These are phyloP conservation scores for Phialophora verrucosa DNA, from an alignment of 2,329 filamentous ascomycete genomes.

Conservation along the genomic window DNA sequence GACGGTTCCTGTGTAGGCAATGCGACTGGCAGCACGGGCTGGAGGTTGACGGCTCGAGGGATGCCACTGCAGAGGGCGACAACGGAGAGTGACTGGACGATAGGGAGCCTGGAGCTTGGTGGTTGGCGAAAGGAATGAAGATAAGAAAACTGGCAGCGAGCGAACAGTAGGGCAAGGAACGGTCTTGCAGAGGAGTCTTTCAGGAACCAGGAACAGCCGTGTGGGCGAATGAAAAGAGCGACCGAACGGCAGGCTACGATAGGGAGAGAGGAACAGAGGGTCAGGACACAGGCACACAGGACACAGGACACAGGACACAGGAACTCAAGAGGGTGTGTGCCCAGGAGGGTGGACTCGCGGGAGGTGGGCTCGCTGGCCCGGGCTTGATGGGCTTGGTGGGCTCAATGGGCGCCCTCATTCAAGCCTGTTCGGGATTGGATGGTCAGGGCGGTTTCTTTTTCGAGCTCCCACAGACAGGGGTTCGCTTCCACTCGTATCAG, in stretches of 20 bases:
- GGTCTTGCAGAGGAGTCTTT: slow-evolving; percentile 20
- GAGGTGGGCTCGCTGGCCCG: neutral
- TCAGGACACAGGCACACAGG: neutral
- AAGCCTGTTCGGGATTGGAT: slow-evolving; percentile 6
- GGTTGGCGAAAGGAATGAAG: slow-evolving; percentile 27
- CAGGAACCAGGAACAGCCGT: slow-evolving; percentile 33
- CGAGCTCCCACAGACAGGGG: neutral
- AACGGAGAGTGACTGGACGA: slow-evolving; percentile 6
- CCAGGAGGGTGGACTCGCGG: slow-evolving; percentile 3
- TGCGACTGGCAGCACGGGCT: slow-evolving; percentile 15
- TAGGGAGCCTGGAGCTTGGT: slow-evolving; percentile 18
- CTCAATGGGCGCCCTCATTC: neutral
- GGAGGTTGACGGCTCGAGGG: slow-evolving; percentile 17
- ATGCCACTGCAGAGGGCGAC: slow-evolving; percentile 10
- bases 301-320: neutral
- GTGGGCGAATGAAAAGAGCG: slow-evolving; percentile 28
- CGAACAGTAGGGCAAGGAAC: slow-evolving; percentile 25
- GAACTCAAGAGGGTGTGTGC: slow-evolving; percentile 15
- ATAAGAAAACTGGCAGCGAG: slow-evolving; percentile 23
- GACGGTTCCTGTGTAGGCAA: slow-evolving; percentile 3
- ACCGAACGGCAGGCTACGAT: slow-evolving; percentile 19
- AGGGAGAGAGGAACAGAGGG: slow-evolving; percentile 16
- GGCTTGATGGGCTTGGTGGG: neutral
- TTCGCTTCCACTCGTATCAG: neutral
- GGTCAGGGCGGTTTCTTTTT: slow-evolving; percentile 7